These are phyloP conservation scores for Penicillium corylophilum DNA, from an alignment of 2,329 filamentous ascomycete species.

Conservation along the genomic window DNA sequence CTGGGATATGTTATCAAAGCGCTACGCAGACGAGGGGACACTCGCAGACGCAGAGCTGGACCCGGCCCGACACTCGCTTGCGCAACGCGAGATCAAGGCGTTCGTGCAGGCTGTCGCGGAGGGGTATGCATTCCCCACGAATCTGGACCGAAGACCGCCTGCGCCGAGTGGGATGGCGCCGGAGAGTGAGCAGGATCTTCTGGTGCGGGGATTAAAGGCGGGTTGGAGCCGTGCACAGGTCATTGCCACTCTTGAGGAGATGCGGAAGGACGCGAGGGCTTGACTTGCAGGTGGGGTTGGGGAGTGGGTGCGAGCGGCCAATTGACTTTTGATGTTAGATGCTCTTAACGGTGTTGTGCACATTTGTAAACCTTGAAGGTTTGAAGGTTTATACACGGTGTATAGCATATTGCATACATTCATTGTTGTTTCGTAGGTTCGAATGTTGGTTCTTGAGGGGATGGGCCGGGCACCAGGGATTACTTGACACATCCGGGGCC, in stretches of 20 bases:
- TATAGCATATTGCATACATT: background rate
- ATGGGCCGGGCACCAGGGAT: background rate
- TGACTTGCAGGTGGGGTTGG: too few relatives aligned
- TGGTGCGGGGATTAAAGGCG: constrained; percentile 47
- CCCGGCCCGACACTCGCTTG: constrained; percentile 1
- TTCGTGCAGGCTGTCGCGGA: constrained; percentile 55
- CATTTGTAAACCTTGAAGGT: background rate
- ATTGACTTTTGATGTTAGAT: background rate
- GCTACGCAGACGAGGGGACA: constrained; percentile 33
- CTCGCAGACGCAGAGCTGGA: constrained; percentile 20
- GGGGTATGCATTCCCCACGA: constrained; percentile 63
- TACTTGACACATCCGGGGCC: background rate
- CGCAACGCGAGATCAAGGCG: constrained; percentile 44
- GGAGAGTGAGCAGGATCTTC: constrained; percentile 57
- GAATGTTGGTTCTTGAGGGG: too few relatives aligned
- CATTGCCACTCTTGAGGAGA: constrained; percentile 42
- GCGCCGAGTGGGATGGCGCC: constrained; percentile 60
- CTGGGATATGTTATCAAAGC: constrained; percentile 55
- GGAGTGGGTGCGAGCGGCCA: background rate
- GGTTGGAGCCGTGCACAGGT: constrained; percentile 43
- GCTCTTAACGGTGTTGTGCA: background rate
- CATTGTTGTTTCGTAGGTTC: background rate
- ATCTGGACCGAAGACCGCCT: constrained; percentile 58
- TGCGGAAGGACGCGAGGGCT: constrained; percentile 37
- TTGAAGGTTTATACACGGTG: background rate